phyloP scores from a whole-genome alignment of 2,329 filamentous ascomycete species.

The Penicillium corylophilum region DNA sequence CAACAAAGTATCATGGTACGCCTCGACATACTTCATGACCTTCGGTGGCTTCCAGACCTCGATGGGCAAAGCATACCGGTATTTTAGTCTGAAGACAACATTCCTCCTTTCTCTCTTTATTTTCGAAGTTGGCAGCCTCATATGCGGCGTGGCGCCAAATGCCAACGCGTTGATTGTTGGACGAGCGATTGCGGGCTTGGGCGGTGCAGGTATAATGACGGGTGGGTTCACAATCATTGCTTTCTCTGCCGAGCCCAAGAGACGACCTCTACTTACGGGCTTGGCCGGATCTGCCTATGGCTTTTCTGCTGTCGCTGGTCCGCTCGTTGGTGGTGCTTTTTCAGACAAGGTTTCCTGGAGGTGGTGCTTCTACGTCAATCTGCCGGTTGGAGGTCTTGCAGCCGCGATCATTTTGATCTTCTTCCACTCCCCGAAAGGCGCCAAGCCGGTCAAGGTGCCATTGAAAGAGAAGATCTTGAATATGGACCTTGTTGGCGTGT shows the following conservation, averaged over 20 bases:
- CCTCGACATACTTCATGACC: conserved; percentile 38
- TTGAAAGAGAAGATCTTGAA: conserved; percentile 41
- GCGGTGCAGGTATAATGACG: conserved; percentile 33
- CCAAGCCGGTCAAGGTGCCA: neutral
- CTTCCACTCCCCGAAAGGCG: conserved; percentile 22
- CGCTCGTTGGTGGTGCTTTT: conserved; percentile 49
- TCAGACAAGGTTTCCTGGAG: conserved; percentile 29
- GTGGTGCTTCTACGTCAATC: conserved; percentile 40
- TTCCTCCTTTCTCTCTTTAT: conserved; percentile 40
- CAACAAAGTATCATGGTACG: conserved; percentile 38
- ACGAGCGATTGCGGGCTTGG: conserved; percentile 39
- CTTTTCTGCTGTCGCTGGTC: conserved; percentile 49
- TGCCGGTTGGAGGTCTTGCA: conserved; percentile 24
- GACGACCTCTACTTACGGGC: conserved; percentile 33
- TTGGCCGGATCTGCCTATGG: conserved; percentile 53
- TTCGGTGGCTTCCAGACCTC: conserved; percentile 31
- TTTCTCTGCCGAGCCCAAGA: too few relatives aligned
- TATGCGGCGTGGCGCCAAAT: conserved; percentile 42
- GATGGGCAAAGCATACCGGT: conserved; percentile 35
- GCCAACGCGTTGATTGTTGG: conserved; percentile 40
- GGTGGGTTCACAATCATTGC: conserved; percentile 15
- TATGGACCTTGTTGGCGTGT: conserved; percentile 46
- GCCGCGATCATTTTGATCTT: conserved; percentile 27
- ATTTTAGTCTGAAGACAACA: conserved; percentile 31
- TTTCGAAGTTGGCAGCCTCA: conserved; percentile 45